Conservation (phyloP, 306 rosid species). For the Ammopiptanthus mongolicus region DNA sequence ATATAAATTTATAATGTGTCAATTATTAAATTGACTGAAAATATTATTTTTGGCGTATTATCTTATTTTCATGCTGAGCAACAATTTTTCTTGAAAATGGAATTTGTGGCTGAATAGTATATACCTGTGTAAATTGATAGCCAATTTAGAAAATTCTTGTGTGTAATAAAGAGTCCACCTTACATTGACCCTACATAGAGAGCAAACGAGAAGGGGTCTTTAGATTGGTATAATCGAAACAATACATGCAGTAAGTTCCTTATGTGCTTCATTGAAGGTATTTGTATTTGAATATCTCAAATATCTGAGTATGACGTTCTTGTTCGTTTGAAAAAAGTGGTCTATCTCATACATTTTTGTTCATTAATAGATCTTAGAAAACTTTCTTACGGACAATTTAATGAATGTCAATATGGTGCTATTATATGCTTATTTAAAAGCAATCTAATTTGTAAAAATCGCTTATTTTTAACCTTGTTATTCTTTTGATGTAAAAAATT, state of each 20-base stretch:
- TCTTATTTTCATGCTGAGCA: background rate
- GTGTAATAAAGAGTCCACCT: background rate
- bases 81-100: background rate
- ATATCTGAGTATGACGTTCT: background rate
- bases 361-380: background rate
- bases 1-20: constrained; percentile 11
- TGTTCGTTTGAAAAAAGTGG: background rate
- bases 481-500: background rate
- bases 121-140: background rate
- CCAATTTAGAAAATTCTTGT: background rate
- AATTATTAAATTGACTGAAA: background rate
- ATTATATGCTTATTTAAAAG: background rate
- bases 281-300: background rate
- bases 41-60: background rate
- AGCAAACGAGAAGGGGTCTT: constrained; percentile 3
- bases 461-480: background rate
- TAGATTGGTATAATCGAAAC: background rate
- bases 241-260: background rate
- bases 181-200: background rate
- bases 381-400: background rate
- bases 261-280: background rate
- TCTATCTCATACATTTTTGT: background rate
- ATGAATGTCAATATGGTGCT: background rate
- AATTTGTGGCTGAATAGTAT: background rate
- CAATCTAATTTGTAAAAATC: background rate